phyloP scores from a whole-genome alignment of 164 flowering plant species.

The Nymphaea thermarum region DNA sequence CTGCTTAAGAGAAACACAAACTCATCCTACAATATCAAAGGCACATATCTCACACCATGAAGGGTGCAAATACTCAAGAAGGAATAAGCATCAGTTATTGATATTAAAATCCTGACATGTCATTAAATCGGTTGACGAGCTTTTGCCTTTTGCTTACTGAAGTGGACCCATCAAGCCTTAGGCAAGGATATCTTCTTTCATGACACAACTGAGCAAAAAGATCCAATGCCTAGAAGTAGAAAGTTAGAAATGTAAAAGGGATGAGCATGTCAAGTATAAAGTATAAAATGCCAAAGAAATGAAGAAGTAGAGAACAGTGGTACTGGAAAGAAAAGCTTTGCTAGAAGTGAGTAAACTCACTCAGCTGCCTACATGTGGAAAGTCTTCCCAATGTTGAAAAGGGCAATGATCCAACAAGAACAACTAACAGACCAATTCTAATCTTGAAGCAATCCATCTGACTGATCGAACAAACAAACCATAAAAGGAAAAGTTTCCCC shows the following conservation, averaged over 20 bases:
- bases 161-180: constrained; percentile 96
- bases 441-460: not conserved
- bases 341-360: too few relatives aligned
- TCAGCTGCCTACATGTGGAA: too few relatives aligned
- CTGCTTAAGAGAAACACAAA: constrained; percentile 97
- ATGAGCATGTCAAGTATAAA: not conserved
- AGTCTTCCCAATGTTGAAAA: too few relatives aligned
- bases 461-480: not conserved
- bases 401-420: not conserved
- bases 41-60: not conserved
- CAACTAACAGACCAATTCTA: not conserved
- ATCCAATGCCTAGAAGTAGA: constrained; percentile 58
- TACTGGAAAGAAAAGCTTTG: too few relatives aligned
- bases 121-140: constrained; percentile 80
- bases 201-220: constrained; percentile 96
- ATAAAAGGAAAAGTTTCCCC: too few relatives aligned
- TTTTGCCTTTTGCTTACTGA: constrained; percentile 90
- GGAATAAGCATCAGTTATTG: not conserved
- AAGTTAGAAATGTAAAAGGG: constrained; percentile 1
- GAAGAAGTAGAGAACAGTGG: too few relatives aligned
- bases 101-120: constrained; percentile 46
- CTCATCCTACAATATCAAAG: constrained; percentile 58
- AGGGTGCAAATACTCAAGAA: not conserved
- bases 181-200: constrained; percentile 84
- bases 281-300: too few relatives aligned